These are phyloP conservation scores for Metschnikowia noctiluminum DNA, from an alignment of 805 yeast species.

Conservation along the genomic window DNA sequence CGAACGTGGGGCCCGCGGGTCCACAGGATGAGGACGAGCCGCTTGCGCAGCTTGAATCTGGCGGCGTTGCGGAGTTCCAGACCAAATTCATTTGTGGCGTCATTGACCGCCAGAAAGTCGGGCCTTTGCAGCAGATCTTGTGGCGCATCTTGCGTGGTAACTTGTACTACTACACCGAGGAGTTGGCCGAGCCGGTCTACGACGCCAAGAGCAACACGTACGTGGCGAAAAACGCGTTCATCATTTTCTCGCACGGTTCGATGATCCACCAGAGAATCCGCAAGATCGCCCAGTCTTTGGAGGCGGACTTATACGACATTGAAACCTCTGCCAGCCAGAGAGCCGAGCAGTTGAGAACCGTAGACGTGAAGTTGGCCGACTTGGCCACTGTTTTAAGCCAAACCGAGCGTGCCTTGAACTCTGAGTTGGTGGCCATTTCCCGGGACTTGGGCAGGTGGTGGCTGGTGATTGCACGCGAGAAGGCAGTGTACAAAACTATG, in stretches of 20 bases:
- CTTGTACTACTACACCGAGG: constrained; percentile 70
- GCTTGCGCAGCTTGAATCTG: constrained; percentile 38
- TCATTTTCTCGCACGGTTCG: constrained; percentile 89
- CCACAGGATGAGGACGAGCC: constrained; percentile 37
- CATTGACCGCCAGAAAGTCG: constrained; percentile 66
- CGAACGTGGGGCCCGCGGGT: constrained; percentile 24
- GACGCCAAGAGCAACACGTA: constrained; percentile 55
- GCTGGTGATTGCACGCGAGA: constrained; percentile 61
- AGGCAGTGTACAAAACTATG: constrained; percentile 73
- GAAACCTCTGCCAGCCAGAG: constrained; percentile 36
- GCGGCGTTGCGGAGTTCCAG: constrained; percentile 27
- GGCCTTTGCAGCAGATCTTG: constrained; percentile 71
- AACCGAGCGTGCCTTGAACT: constrained; percentile 30
- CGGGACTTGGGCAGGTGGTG: constrained; percentile 60
- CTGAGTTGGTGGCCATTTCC: constrained; percentile 79
- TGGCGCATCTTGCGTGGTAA: constrained; percentile 96
- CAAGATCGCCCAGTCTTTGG: constrained; percentile 85
- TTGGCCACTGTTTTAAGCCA: constrained; percentile 34
- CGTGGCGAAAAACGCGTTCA: constrained; percentile 75
- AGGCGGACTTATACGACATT: constrained; percentile 70
- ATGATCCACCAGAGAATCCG: constrained; percentile 67
- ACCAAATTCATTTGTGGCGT: constrained; percentile 72
- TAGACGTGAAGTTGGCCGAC: constrained; percentile 29
- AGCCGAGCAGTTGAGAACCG: constrained; percentile 27
- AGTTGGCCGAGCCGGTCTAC: constrained; percentile 64